phyloP scores from a whole-genome alignment of 1,284 basidiomycete species.

The Ustilago curta region DNA sequence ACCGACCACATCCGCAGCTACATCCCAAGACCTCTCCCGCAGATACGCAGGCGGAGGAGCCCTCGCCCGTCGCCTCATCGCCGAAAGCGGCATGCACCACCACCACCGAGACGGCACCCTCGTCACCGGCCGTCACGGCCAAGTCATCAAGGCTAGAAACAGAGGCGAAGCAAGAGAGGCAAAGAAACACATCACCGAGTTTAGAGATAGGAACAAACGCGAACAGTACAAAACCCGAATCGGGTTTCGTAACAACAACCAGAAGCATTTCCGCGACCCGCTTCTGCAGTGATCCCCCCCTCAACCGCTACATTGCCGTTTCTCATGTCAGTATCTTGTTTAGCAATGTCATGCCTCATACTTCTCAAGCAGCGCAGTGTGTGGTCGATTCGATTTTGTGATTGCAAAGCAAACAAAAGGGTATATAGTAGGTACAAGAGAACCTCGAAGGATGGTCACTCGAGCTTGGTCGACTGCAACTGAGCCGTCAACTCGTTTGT shows the following conservation, averaged over 20 bases:
- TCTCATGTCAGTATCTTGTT: background rate
- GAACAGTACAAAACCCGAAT: conserved; percentile 86
- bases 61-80: conserved; percentile 57
- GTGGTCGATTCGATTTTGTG: too few species aligned
- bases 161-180: conserved; percentile 93
- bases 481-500: conserved; percentile 19
- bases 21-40: conserved; percentile 30
- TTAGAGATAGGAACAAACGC: conserved; percentile 81
- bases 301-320: background rate
- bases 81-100: conserved; percentile 47
- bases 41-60: conserved; percentile 49
- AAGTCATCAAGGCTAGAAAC: conserved; percentile 74
- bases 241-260: conserved; percentile 65
- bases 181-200: conserved; percentile 85
- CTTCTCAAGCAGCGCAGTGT: too few species aligned
- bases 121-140: conserved; percentile 54
- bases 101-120: conserved; percentile 43
- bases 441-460: background rate
- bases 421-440: conserved; percentile 10
- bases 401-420: background rate
- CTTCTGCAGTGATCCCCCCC: conserved; percentile 58
- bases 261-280: conserved; percentile 68
- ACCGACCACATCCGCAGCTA: conserved; percentile 24
- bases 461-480: conserved; percentile 26
- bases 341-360: background rate